Base-by-base conservation (phyloP, 345 rosid species). In the Psidium guajava region DNA sequence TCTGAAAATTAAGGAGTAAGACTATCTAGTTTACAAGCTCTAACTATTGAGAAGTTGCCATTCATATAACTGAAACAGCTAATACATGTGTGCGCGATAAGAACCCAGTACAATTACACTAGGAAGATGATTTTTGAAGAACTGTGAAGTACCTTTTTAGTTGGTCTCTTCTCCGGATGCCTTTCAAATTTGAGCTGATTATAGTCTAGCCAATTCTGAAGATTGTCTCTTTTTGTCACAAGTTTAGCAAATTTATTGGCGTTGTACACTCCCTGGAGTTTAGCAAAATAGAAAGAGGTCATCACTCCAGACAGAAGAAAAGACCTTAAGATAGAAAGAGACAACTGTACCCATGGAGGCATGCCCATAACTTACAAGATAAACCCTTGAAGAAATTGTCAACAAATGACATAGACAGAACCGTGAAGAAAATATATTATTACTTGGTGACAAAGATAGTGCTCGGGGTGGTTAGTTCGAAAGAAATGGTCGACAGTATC, bases 391-490 rank as follows among this genome's bases (percentile, higher is more conserved):
- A 28, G 28, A 61, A 61, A 28, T 28, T 61, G 74, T 61, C 74
- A 61, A 61, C 36, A 32, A 28, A 61, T 22, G 15, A 15, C 49
- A 55, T 54, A 24, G 84, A 8, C 50, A 40, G 53, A 42, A 58
- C 52, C 21, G 8, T 36, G 22, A 0, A 59, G 61, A 24, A 61
- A 44, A 49, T 49, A 83, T 15, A 64, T 80, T 49, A 81, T 24
- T 82, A 96, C 99, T 92, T 96, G 98, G 81, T 97, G 98, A 91
- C 94, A 92, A 55, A 96, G 99, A 88, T 96, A 97, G 84, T 94
- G 94, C 86, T 92, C 93, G 44, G 98, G 97, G 88, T 96, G 99
- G 90, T 95, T 97, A 51, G 88, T 94, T 87, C 87, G 92, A 82
- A 97, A 97, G 91, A 94, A 97, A 53, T 92, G 93, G 81, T 93